Evolutionary conservation across 352 stramenopile species (phyloP).

Genomic region (Globisporangium recalcitrans): DNA sequence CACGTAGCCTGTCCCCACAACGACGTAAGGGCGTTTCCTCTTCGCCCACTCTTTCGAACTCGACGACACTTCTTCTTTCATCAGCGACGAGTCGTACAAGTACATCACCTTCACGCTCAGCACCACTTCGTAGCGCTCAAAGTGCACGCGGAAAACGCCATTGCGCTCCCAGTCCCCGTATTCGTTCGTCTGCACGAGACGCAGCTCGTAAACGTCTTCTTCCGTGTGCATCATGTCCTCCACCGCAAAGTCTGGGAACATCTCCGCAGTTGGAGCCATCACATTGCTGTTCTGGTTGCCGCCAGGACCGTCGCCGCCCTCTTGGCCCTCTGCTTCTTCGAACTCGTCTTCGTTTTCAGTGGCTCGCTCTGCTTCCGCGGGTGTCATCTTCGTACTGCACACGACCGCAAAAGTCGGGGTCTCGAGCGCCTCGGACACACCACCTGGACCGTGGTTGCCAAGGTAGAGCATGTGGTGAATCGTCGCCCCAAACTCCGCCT

Average conservation of each 20-base stretch:
- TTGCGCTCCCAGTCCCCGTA: constrained; percentile 71
- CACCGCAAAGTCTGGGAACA: constrained; percentile 65
- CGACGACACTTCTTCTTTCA: constrained; percentile 68
- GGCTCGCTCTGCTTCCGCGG: constrained; percentile 48
- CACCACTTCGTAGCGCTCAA: constrained; percentile 82
- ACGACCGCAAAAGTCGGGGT: constrained; percentile 77
- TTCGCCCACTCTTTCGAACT: constrained; percentile 66
- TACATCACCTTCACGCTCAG: constrained; percentile 86
- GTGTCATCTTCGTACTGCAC: constrained; percentile 52
- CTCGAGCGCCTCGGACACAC: constrained; percentile 72
- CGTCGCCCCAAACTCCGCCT: constrained; percentile 64
- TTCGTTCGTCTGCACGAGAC: constrained; percentile 73
- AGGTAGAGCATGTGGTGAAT: constrained; percentile 83
- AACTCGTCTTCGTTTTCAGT: constrained; percentile 57
- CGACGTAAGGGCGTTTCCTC: constrained; percentile 77
- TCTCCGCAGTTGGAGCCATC: constrained; percentile 73
- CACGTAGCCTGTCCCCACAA: constrained; percentile 80
- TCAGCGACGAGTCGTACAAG: constrained; percentile 72
- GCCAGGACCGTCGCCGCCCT: constrained; percentile 39
- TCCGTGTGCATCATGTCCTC: constrained; percentile 64
- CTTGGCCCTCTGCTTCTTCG: constrained; percentile 44
- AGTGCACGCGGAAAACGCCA: constrained; percentile 78
- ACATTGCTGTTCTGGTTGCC: constrained; percentile 38
- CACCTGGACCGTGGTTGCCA: constrained; percentile 64
- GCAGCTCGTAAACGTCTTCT: constrained; percentile 82